These are phyloP conservation scores for Micromonas commoda DNA, from an alignment of 139 green algal species.

Conservation along the genomic window DNA sequence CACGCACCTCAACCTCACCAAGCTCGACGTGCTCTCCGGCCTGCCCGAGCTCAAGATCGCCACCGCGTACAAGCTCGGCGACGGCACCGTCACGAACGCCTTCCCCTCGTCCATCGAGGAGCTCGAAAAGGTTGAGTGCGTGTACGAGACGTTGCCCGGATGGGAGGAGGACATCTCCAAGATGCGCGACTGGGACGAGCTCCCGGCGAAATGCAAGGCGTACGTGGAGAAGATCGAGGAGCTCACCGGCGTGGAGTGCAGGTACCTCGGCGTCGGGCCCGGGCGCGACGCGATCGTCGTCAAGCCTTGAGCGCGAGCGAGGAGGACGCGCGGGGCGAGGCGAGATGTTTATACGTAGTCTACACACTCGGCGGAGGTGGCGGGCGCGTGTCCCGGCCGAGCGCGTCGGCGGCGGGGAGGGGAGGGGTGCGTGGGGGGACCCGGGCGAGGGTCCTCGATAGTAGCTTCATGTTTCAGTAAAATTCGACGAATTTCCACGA, in stretches of 20 bases:
- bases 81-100: constrained; percentile 22
- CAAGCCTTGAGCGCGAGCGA: constrained; percentile 39
- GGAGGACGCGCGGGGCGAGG: background rate
- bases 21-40: constrained; percentile 89
- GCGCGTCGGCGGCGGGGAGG: no score
- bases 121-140: constrained; percentile 58
- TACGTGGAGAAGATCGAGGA: constrained; percentile 86
- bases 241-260: constrained; percentile 67
- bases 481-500: no score
- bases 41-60: constrained; percentile 83
- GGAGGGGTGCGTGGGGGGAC: no score
- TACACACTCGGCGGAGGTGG: no score
- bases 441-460: no score
- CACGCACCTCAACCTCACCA: constrained; percentile 96
- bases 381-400: no score
- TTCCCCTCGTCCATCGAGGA: constrained; percentile 42
- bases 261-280: constrained; percentile 95
- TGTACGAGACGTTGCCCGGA: constrained; percentile 89
- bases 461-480: no score
- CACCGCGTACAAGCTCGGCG: constrained; percentile 39
- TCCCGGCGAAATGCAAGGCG: constrained; percentile 65
- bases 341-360: no score
- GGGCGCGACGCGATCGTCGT: constrained; percentile 87
- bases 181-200: constrained; percentile 67
- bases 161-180: constrained; percentile 67